A percentile compares a stretch with the other conserved stretches of the same genome.
These are phyloP conservation scores for Hymenoscyphus fraxineus DNA, from an alignment of 2,329 filamentous ascomycete genomes.

Conservation along the genomic window DNA sequence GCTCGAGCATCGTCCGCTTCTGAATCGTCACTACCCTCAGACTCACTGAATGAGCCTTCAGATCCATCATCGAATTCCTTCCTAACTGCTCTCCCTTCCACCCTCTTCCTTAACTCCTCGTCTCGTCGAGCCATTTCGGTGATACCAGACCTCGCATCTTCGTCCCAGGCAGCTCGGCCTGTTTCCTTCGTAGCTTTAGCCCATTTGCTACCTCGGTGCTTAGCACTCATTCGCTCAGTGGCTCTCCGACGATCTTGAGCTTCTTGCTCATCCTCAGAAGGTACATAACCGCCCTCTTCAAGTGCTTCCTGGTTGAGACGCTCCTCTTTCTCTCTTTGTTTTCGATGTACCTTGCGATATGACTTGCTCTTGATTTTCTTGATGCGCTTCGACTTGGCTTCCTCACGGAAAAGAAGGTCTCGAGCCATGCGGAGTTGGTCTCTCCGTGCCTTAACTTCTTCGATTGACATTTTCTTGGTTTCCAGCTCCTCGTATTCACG, in stretches of 20 bases:
- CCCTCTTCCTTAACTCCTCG: slow-evolving; percentile 62
- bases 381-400: slow-evolving; percentile 83
- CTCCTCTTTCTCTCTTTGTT: slow-evolving; percentile 60
- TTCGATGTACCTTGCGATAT: slow-evolving; percentile 88
- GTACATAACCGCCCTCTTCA: slow-evolving; percentile 54
- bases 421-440: slow-evolving; percentile 74
- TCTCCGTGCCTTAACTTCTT: slow-evolving; percentile 68
- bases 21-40: slow-evolving; percentile 53
- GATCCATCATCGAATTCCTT: slow-evolving; percentile 42
- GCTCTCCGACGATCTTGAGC: slow-evolving; percentile 60
- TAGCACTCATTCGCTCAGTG: slow-evolving; percentile 66
- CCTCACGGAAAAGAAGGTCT: slow-evolving; percentile 83
- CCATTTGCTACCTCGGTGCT: slow-evolving; percentile 69
- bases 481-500: slow-evolving; percentile 67
- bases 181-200: slow-evolving; percentile 64
- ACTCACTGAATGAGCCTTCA: slow-evolving; percentile 53
- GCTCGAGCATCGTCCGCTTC: slow-evolving; percentile 46
- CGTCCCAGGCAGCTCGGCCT: slow-evolving; percentile 64
- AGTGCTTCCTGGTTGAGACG: slow-evolving; percentile 55
- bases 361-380: slow-evolving; percentile 99
- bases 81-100: slow-evolving; percentile 57
- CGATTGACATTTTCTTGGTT: slow-evolving; percentile 67
- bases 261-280: slow-evolving; percentile 62
- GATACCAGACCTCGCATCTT: slow-evolving; percentile 61
- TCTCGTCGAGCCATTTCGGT: slow-evolving; percentile 62